Conservation (phyloP, 2,329 filamentous ascomycete genomes). For the Claviceps spartinae region DNA sequence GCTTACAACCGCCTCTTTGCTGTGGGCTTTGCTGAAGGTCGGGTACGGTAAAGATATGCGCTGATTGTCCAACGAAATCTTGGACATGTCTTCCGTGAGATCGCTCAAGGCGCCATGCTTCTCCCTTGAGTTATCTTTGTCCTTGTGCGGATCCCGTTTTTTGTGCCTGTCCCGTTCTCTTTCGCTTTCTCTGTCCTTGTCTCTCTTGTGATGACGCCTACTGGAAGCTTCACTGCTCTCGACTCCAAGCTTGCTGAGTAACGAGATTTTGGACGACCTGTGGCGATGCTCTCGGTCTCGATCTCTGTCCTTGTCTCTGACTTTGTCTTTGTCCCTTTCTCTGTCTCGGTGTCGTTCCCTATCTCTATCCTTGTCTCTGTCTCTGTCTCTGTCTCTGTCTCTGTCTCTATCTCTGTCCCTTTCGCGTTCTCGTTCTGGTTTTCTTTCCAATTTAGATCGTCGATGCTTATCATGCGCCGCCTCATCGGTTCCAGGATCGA, state of each 20-base stretch:
- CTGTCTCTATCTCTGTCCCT: constrained; percentile 12
- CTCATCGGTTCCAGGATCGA: constrained; percentile 20
- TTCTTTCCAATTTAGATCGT: constrained; percentile 26
- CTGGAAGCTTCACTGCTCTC: constrained; percentile 27
- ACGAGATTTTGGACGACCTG: constrained; percentile 27
- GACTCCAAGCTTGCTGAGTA: constrained; percentile 26
- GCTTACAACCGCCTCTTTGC: constrained; percentile 68
- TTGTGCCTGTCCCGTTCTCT: constrained; percentile 22
- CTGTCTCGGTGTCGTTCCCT: constrained; percentile 14
- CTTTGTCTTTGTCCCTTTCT: not conserved
- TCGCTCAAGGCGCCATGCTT: constrained; percentile 30
- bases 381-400: constrained; percentile 11
- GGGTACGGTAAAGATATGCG: constrained; percentile 58
- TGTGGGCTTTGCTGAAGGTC: constrained; percentile 77
- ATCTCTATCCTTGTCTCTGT: not conserved
- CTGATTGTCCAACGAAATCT: constrained; percentile 25
- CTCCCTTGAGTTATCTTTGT: constrained; percentile 18
- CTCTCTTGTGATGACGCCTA: constrained; percentile 18
- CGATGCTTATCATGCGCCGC: constrained; percentile 26
- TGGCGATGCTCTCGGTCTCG: constrained; percentile 22
- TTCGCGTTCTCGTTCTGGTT: constrained; percentile 10
- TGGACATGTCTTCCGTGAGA: constrained; percentile 33
- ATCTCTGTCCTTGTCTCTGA: constrained; percentile 12
- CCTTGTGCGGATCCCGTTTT: constrained; percentile 20
- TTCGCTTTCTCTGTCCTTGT: constrained; percentile 18